Percentiles rank a stretch among this genome's conserved stretches.
These are phyloP conservation scores for Colletotrichum abscissum DNA, from an alignment of 2,329 filamentous ascomycete species.

Conservation along the genomic window DNA sequence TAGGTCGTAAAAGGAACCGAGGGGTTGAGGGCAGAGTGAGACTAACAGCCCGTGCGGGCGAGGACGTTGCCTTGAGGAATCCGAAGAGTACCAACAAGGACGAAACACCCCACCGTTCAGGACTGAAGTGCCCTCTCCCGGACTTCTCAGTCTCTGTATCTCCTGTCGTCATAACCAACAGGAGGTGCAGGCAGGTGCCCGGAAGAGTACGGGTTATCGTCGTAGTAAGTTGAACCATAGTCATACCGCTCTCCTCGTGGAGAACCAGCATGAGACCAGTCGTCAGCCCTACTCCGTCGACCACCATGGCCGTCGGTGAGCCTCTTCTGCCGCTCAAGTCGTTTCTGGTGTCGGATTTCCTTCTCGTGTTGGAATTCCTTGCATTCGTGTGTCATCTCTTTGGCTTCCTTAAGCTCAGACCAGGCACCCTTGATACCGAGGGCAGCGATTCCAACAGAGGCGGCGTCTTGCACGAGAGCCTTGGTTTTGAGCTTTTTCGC, in stretches of 20 bases:
- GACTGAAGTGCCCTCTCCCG: background rate
- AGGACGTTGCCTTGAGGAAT: background rate
- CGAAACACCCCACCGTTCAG: background rate
- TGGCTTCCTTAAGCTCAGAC: slow-evolving; percentile 66
- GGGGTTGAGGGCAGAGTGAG: background rate
- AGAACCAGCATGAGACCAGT: slow-evolving; percentile 56
- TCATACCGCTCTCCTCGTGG: slow-evolving; percentile 51
- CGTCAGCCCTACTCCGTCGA: slow-evolving; percentile 54
- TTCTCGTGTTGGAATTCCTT: slow-evolving; percentile 62
- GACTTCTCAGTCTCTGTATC: slow-evolving; percentile 40
- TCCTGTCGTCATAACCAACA: slow-evolving; percentile 50
- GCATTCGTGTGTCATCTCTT: slow-evolving; percentile 60
- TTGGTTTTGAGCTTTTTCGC: slow-evolving; percentile 68
- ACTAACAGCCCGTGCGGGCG: background rate
- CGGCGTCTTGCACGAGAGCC: slow-evolving; percentile 67
- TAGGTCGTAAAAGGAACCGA: background rate
- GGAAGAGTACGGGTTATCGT: slow-evolving; percentile 59
- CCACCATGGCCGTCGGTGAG: slow-evolving; percentile 46
- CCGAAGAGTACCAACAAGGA: background rate
- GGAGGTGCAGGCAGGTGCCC: slow-evolving; percentile 54
- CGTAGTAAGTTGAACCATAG: slow-evolving; percentile 56
- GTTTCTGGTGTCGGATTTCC: slow-evolving; percentile 59
- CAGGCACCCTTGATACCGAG: slow-evolving; percentile 68
- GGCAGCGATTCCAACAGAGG: slow-evolving; percentile 68
- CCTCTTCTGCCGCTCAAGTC: slow-evolving; percentile 51